Base-by-base conservation (phyloP, 192 early-diverging fungal genomes). In the Dimargaris xerosporica region DNA sequence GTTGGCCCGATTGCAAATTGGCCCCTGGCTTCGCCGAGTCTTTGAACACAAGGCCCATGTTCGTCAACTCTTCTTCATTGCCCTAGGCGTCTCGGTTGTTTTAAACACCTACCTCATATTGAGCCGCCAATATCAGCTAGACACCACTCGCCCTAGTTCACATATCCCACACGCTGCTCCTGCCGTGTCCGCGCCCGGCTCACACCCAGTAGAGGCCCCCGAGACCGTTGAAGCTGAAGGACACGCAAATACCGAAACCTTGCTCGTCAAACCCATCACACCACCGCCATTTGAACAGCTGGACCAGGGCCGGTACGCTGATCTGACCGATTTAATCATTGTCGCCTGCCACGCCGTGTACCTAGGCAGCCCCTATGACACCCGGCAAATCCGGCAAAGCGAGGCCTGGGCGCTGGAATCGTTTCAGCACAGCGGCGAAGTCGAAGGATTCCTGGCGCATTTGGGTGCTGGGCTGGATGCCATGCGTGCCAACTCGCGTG, bases 271-370 rank as follows among this genome's bases (percentile, higher is more conserved):
- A 39, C 34, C 34, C 34, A 39, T 39, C 34, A 39, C 34, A 7
- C 34, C 34, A 39, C 34, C 34, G 34, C 34, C 34, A 39, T 39
- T 39, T 39, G 34, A 39, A 39, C 34, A 39, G 34, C 7, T 39
- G 34, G 50, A 52, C 23, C 23, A 52, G 9, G n/a, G 50, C 43
- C 31, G 31, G 42, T 70, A 66, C 55, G 44, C 30, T 41, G 65
- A 65, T 47, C 68, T 77, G 21, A 73, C 75, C 1, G 72, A 77
- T 42, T 66, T 77, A 43, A 68, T 77, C 13, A 44, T 77, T 5
- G 75, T 77, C 17, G 67, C 72, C 2, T 72, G 75, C 2, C 72
- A 77, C 51, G 75, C 71, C 43, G 71, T 77, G 44, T 77, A 66
- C 61, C 30, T 68, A 64, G 72, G 72, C 28, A 62, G 71, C 30